Conservation (phyloP, 371 early-diverging fungal genomes). For the Mortierella polycephala region DNA sequence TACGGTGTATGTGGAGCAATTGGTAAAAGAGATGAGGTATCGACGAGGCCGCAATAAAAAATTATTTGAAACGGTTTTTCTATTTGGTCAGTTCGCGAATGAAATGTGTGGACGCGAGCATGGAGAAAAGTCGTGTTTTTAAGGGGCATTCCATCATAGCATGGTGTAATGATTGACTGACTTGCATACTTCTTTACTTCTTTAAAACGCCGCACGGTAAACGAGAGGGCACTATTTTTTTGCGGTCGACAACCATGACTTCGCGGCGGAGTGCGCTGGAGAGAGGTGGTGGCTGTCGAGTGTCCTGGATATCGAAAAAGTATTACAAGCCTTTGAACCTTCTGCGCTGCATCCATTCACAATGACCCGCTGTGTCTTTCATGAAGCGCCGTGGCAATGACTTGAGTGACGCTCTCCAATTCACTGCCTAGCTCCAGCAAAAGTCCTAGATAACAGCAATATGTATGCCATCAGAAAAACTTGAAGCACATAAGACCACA, state of each 20-base stretch:
- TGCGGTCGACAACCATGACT: no score
- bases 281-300: no score
- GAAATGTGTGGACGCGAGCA: no score
- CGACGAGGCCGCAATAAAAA: background rate
- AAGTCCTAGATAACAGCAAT: conserved; percentile 29
- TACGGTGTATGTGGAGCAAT: background rate
- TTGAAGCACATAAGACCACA: no score
- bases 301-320: background rate
- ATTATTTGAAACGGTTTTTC: no score
- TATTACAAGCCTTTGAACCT: background rate
- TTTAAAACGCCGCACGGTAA: no score
- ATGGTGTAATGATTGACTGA: no score
- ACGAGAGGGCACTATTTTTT: no score
- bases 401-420: conserved; percentile 54
- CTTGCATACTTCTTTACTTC: no score
- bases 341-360: background rate
- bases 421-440: conserved; percentile 54
- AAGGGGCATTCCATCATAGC: no score
- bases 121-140: background rate
- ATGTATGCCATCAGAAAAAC: background rate
- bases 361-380: conserved; percentile 46
- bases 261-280: no score
- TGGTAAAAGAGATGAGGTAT: background rate
- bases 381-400: conserved; percentile 52
- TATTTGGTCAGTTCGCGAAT: no score